Evolutionary conservation across 352 stramenopile genomes (phyloP), one percentile per base, ranked within the genome.

Genomic region (Halophytophthora batemanensis): DNA sequence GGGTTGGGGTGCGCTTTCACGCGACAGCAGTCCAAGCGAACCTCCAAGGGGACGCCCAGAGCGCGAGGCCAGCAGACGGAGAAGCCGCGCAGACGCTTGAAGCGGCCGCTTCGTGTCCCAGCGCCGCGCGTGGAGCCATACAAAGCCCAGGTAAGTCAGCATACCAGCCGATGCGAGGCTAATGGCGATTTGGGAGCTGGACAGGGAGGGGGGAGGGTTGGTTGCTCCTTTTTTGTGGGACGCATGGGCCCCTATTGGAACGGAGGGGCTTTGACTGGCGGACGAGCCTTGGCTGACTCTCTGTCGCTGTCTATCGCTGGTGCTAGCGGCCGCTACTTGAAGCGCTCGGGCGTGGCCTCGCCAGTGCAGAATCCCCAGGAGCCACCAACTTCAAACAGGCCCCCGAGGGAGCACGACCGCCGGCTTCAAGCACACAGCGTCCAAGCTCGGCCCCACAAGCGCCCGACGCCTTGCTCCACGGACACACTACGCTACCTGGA

Each of bases 371-470:
- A 69, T 72, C 69, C 46, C 53, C 59, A 69, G 54, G 67, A 86
- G 69, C 75, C 75, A 83, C 72, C 69, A 90, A 87, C 78, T 90
- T 90, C 78, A 90, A 90, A 74, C 56, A 56, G 45, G 18, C 21
- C 23, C 18, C 11, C 45, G 14, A 14, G 1, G n/a, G n/a, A 21
- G 2, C 19, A 23, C 35, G 14, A 17, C 18, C 50, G 21, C 35
- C 14, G 14, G 35, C 35, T 40, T 40, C 35, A 40, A 40, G 35
- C 35, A 21, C 35, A n/a, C n/a, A n/a, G n/a, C n/a, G n/a, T n/a
- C n/a, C n/a, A n/a, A n/a, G n/a, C n/a, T n/a, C n/a, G n/a, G n/a
- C n/a, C n/a, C n/a, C n/a, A n/a, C n/a, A n/a, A n/a, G n/a, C n/a
- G n/a, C n/a, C n/a, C n/a, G n/a, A n/a, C n/a, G n/a, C n/a, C n/a